These are phyloP conservation scores for Entonaema liquescens DNA, from an alignment of 495 filamentous ascomycete genomes.

Conservation along the genomic window DNA sequence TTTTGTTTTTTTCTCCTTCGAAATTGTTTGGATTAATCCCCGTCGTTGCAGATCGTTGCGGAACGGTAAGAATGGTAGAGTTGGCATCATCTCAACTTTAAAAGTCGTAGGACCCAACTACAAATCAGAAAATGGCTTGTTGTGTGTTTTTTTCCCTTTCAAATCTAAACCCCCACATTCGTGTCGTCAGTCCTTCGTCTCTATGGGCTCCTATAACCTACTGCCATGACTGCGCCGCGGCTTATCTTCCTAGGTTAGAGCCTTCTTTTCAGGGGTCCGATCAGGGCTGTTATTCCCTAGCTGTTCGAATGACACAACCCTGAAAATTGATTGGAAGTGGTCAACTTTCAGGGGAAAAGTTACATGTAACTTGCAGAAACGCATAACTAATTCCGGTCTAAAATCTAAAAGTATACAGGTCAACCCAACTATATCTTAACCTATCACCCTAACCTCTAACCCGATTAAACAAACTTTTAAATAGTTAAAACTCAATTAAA, in stretches of 20 bases:
- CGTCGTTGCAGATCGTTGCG: conserved; percentile 6
- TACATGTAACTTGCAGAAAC: conserved; percentile 7
- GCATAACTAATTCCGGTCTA: too few relatives aligned
- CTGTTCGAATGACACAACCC: conserved; percentile 10
- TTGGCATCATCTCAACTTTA: conserved; percentile 28
- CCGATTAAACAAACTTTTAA: too few relatives aligned
- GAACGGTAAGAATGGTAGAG: background rate
- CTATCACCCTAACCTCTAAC: too few relatives aligned
- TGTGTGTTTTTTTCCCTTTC: too few relatives aligned
- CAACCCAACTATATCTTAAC: too few relatives aligned
- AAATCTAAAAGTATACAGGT: too few relatives aligned
- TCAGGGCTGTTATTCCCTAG: too few relatives aligned
- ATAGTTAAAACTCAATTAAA: too few relatives aligned
- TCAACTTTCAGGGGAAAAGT: conserved; percentile 10
- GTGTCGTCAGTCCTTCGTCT: conserved; percentile 37
- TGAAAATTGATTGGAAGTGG: conserved; percentile 7
- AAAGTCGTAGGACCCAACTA: conserved; percentile 2
- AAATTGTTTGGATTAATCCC: background rate
- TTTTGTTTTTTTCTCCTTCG: background rate
- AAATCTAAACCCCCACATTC: conserved; percentile 23
- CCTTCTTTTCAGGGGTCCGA: background rate
- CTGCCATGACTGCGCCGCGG: conserved; percentile 6
- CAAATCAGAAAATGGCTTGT: background rate
- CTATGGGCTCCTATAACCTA: too few relatives aligned
- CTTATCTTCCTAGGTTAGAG: conserved; percentile 13